Evolutionary conservation across 2,329 filamentous ascomycete species (phyloP), one percentile per base, ranked within the genome.

Genomic region (Xylaria digitata): DNA sequence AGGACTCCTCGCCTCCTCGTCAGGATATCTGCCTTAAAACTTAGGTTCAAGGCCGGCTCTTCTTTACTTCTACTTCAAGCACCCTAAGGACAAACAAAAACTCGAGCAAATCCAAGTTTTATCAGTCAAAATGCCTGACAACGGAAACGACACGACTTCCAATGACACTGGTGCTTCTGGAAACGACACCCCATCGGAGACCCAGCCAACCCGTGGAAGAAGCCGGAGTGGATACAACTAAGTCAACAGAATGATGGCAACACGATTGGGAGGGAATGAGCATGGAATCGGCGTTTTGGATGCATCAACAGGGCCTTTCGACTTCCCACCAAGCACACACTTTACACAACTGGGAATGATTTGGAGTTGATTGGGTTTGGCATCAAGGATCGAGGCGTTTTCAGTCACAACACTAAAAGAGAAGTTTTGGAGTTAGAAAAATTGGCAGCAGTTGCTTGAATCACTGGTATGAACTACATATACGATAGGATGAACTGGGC

Each of bases 191-290:
- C 49, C 70, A 2, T 34, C 67, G 6, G 67, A 71, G 32, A 69
- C 70, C 23, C 70, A 72, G 30, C 52, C 66, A 21, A 68, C 63
- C 13, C 71, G 75, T 19, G 75, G 75, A 7, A 72, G 73, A 65
- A 77, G 75, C 70, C 71, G 75, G 37, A 76, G 75, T 58, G 75
- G 75, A 46, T 76, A 76, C 68, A 76, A 76, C 68, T 76, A 62
- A 69, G 40, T 3, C 21, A 43, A 15, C 42, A 45, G 57, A 37
- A 46, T 17, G 6, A 17, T 43, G 37, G 43, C 17, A 40, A 11
- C 45, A 32, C n/a, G 23, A 56, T 17, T 7, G 19, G 21, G 13
- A 46, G n/a, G 46, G 37, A 54, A 49, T 23, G 53, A 66, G 43
- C 59, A 63, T 67, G 37, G 58, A 26, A 63, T 17, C 34, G 68